Evolutionary conservation across 1,284 basidiomycete genomes (phyloP).

Genomic region (Xerocomus minutiporus): DNA sequence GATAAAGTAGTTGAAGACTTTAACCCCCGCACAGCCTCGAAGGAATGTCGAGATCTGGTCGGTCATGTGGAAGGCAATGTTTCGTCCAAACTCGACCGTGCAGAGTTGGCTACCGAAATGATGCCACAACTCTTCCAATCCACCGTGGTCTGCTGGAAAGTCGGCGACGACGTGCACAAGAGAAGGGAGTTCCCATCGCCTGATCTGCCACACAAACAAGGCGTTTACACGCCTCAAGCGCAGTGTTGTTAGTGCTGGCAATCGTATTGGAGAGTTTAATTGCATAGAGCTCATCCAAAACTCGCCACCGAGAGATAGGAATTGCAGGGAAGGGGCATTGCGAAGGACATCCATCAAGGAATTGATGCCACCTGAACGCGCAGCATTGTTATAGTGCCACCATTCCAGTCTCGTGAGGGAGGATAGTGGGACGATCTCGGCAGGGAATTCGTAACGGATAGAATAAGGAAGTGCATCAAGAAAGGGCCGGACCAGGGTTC

Average conservation of each 20-base stretch:
- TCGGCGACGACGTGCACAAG: constrained; percentile 40
- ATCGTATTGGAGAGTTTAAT: constrained; percentile 27
- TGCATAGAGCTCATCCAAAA: constrained; percentile 32
- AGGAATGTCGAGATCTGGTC: constrained; percentile 48
- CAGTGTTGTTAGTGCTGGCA: constrained; percentile 48
- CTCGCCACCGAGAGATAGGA: constrained; percentile 54
- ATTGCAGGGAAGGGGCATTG: constrained; percentile 50
- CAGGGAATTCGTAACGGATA: constrained; percentile 52
- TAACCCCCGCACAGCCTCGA: constrained; percentile 42
- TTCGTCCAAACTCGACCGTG: constrained; percentile 53
- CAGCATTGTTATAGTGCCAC: constrained; percentile 59
- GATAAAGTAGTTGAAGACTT: constrained; percentile 53
- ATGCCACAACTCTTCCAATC: constrained; percentile 41
- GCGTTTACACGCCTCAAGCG: constrained; percentile 48
- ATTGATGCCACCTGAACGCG: constrained; percentile 63
- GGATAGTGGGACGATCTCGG: constrained; percentile 41
- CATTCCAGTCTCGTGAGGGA: constrained; percentile 63
- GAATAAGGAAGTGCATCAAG: constrained; percentile 22
- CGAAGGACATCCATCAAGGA: constrained; percentile 50
- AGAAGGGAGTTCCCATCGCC: constrained; percentile 50
- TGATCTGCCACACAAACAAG: constrained; percentile 47
- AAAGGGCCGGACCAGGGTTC: constrained; percentile 53
- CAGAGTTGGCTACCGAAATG: constrained; percentile 47
- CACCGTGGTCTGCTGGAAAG: constrained; percentile 26
- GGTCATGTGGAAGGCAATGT: constrained; percentile 46